Evolutionary conservation across 2,329 filamentous ascomycete genomes (phyloP), one percentile per base, ranked within the genome.

Genomic region (Aspergillus quadricinctus): DNA sequence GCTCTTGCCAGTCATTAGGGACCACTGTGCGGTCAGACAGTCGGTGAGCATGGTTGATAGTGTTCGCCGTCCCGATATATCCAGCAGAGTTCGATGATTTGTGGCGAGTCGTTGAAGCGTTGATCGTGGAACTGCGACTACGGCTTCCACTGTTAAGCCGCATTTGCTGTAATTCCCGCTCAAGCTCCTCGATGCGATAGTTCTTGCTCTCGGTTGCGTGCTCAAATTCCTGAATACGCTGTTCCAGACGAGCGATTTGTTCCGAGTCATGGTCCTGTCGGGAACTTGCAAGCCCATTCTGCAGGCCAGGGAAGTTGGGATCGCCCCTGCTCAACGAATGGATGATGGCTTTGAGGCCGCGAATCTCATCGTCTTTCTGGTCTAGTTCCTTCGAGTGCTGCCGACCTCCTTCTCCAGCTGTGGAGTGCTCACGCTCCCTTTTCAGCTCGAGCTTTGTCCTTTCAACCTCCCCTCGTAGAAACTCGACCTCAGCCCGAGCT

Each of bases 311-410:
- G 25, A 68, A 60, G 55, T 66, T 67, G 14, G 69, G 64, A 29
- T 73, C 74, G 27, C 73, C 90, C 59, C 91, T 83, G 72, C 92
- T 96, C 40, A 99, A 81, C 19, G 91, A 96, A 75, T 97, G 93
- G 58, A 99, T 97, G 69, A 99, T 97, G 46, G 94, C 93, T 75
- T 97, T 99, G 62, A 99, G 82, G 49, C 94, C 94, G 60, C 93
- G 85, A 68, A 99, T 97, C 77, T 99, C 94, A 66, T 99, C 94
- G 67, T 99, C 93, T 71, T 95, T 94, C 69, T 96, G 89, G 70
- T 95, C 92, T 29, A 97, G 75, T 61, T 96, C 92, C 72, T 90
- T 90, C 46, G 83, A 82, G 49, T 79, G 7, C 31, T 37, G 73
- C 25, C 68, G 66, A 17, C 70, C 66, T 8, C 66, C 70, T 50